Evolutionary conservation across 768 basidiomycete species (phyloP).

Genomic region (Myochromella boudieri): DNA sequence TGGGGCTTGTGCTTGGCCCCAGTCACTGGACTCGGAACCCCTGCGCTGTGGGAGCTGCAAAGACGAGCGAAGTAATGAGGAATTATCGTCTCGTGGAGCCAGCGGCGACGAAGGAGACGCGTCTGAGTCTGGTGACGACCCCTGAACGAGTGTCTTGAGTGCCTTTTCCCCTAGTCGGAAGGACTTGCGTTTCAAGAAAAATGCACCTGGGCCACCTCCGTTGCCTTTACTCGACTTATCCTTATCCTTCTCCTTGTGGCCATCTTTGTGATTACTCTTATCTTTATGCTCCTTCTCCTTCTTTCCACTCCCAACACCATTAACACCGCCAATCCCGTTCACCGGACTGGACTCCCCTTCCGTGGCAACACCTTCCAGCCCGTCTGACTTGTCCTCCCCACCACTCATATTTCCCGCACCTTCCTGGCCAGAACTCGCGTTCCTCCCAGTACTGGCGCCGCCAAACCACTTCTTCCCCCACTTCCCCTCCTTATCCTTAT

Average conservation of each 20-base stretch:
- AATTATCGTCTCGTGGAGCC: neutral
- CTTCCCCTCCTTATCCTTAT: slow-evolving; percentile 7
- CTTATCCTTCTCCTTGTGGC: slow-evolving; percentile 34
- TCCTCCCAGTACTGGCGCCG: too few species aligned
- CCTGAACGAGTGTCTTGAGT: slow-evolving; percentile 10
- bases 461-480: slow-evolving; percentile 12
- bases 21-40: slow-evolving; percentile 11
- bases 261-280: too few species aligned
- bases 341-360: slow-evolving; percentile 12
- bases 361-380: neutral
- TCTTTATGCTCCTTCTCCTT: slow-evolving; percentile 26
- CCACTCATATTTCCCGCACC: too few species aligned
- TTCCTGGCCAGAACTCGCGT: neutral
- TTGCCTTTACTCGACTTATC: slow-evolving; percentile 25
- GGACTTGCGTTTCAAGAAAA: slow-evolving; percentile 57
- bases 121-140: slow-evolving; percentile 10
- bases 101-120: slow-evolving; percentile 9
- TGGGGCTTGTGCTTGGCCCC: neutral
- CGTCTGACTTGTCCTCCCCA: neutral
- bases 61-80: slow-evolving; percentile 5
- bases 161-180: slow-evolving; percentile 36
- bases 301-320: neutral
- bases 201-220: slow-evolving; percentile 25
- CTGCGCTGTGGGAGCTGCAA: slow-evolving; percentile 11
- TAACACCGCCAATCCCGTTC: slow-evolving; percentile 16